Conservation (phyloP, 2,329 filamentous ascomycete genomes). For the Thyridium curvatum region DNA sequence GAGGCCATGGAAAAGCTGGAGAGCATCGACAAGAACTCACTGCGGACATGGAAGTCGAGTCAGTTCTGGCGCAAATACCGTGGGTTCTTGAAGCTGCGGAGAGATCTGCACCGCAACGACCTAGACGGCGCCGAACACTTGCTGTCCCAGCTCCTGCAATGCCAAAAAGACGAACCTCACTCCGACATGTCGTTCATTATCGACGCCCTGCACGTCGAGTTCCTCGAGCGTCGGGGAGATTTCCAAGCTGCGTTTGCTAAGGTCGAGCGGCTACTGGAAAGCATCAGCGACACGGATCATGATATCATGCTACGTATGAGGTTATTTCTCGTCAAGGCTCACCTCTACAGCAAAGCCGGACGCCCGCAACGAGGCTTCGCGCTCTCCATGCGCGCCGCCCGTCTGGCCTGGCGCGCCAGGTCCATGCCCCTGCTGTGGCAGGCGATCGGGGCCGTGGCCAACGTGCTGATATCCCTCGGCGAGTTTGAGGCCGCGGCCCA, state of each 20-base stretch:
- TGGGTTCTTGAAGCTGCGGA: slow-evolving; percentile 1
- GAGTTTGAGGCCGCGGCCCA: slow-evolving; percentile 64
- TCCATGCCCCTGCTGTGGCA: slow-evolving; percentile 68
- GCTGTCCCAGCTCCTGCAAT: slow-evolving; percentile 1
- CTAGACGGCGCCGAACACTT: slow-evolving; percentile 1
- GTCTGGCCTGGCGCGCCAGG: slow-evolving; percentile 63
- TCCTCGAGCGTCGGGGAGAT: slow-evolving; percentile 40
- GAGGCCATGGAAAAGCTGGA: slow-evolving; percentile 58
- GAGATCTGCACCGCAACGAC: slow-evolving; percentile 2
- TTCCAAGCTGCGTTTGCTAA: slow-evolving; percentile 40
- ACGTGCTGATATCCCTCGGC: slow-evolving; percentile 61
- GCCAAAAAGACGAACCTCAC: slow-evolving; percentile 17
- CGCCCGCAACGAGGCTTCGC: slow-evolving; percentile 72
- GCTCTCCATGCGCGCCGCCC: slow-evolving; percentile 67
- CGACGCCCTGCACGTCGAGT: slow-evolving; percentile 46
- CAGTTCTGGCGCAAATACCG: slow-evolving; percentile 1
- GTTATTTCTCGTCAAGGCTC: slow-evolving; percentile 66
- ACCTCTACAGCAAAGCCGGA: slow-evolving; percentile 61
- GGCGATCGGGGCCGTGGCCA: slow-evolving; percentile 59
- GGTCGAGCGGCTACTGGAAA: slow-evolving; percentile 19
- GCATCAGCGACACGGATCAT: slow-evolving; percentile 32
- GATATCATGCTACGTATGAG: slow-evolving; percentile 61
- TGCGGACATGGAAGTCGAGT: slow-evolving; percentile 1
- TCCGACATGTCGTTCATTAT: slow-evolving; percentile 45
- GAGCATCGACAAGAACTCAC: slow-evolving; percentile 11